Base-by-base conservation (phyloP, 2,329 filamentous ascomycete species). In the Penicillium sp. region DNA sequence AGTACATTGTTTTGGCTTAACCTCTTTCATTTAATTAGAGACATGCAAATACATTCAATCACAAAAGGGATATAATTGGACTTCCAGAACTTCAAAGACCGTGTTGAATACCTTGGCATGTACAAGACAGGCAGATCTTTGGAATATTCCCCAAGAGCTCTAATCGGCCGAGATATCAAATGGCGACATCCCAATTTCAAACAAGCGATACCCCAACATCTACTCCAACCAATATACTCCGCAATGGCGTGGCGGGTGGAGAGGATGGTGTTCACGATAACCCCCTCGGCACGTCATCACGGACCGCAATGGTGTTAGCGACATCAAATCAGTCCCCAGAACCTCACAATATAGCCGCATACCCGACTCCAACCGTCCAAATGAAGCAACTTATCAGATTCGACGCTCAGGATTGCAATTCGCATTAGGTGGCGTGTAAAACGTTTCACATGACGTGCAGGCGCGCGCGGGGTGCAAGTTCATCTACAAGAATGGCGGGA, bases 171-270 rank as follows among this genome's bases (percentile, higher is more conserved):
- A 46, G 31, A 46, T 21, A 35, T 17, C 41, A 19, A 53, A 53
- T 46, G 29, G 40, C 50, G 50, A 46, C 41, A 53, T 53, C 7
- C 10, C 5, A 21, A 19, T 38, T n/a, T 17, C 29, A 33, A 23
- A 31, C 19, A 23, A 23, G 23, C 9, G 8, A 53, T 31, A 43
- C 38, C 50, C 38, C 50, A 27, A 27, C 27, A 29, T 17, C 17
- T 38, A 56, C 50, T 27, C 57, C 50, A 21, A 50, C 57, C 48
- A 29, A 17, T 47, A 41, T 41, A 29, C 50, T 46, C 50, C 31
- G 41, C 53, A 59, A 64, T 65, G 50, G 63, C 64, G 64, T 61
- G 51, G 57, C 12, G 37, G 62, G 64, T 62, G 64, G 64, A 56
- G 61, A 50, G 35, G 29, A 66, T 52, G 56, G 54, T 49, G 46